Evolutionary conservation across 345 rosid species (phyloP), one percentile per base, ranked within the genome.

Genomic region (Abelmoschus esculentus): DNA sequence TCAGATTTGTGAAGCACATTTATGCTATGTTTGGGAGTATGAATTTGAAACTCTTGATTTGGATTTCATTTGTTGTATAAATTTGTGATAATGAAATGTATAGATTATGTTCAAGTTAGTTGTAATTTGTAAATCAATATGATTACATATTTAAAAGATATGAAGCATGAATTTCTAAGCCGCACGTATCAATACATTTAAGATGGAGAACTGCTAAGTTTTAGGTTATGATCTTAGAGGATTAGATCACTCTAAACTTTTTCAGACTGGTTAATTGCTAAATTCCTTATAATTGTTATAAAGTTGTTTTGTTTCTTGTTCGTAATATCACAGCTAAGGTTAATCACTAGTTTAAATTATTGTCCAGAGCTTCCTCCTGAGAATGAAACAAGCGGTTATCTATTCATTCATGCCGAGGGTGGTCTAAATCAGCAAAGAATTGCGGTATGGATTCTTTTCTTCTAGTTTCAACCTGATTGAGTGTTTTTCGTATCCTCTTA

Each of bases 381-480:
- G 84, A 96, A 96, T 83, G 97, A 90, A 83, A 96, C 97, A 76
- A 90, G 73, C 76, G 99, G 98, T 19, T 96, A 92, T 76, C 86
- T 96, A 71, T 96, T 96, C 77, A 90, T 96, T 74, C 96, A 96
- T 79, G 99, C 99, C 7, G 99, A 96, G 83, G 99, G 99, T 57
- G 98, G 99, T 74, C 78, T 96, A 79, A 96, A 96, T 90, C 99
- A 96, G 79, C 99, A 96, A 80, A 82, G 99, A 57, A 96, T 96
- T 66, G 98, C 98, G 69, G 99, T 96, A 90, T 76, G 89, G 61
- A 74, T 81, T 75, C 66, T 74, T 49, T 6, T 71, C 67, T 42
- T 70, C 62, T 14, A 1, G 34, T 28, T 52, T 9, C 17, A 17
- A 67, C 34, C 26, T 76, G 36, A 44, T 50, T 56, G 52, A 62